These are phyloP conservation scores for Mycena venus DNA, from an alignment of 768 basidiomycete species.

Conservation along the genomic window DNA sequence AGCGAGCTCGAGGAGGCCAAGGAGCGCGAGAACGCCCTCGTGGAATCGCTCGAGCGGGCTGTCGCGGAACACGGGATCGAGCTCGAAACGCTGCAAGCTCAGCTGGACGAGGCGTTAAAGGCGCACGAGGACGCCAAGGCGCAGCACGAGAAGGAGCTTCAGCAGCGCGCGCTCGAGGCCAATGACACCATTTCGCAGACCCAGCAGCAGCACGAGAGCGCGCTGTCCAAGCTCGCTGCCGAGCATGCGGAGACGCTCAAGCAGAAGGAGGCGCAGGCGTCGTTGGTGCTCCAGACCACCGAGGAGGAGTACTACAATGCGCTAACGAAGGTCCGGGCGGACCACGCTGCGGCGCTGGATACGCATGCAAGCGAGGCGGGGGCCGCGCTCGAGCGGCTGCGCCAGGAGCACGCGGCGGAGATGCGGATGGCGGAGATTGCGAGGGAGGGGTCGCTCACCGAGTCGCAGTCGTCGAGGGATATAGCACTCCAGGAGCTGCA, in stretches of 20 bases:
- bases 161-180: conserved; percentile 67
- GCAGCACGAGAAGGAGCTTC: conserved; percentile 69
- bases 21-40: conserved; percentile 68
- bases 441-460: conserved; percentile 79
- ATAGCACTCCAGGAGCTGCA: conserved; percentile 74
- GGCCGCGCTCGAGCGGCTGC: conserved; percentile 75
- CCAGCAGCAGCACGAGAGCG: conserved; percentile 67
- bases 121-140: conserved; percentile 64
- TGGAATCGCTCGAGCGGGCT: conserved; percentile 62
- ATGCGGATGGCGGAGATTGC: conserved; percentile 82
- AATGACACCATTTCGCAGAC: conserved; percentile 61
- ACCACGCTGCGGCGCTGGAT: conserved; percentile 77
- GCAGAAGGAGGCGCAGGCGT: conserved; percentile 71
- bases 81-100: conserved; percentile 63
- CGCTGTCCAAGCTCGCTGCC: conserved; percentile 58
- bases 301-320: conserved; percentile 89
- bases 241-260: conserved; percentile 72
- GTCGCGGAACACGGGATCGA: conserved; percentile 64
- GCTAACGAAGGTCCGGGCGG: conserved; percentile 79
- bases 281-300: conserved; percentile 71
- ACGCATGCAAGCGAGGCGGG: conserved; percentile 71
- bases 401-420: conserved; percentile 82
- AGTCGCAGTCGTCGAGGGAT: conserved; percentile 78
- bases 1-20: conserved; percentile 67
- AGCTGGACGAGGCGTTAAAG: conserved; percentile 60